phyloP scores from a whole-genome alignment of 805 yeast genomes.

The Wickerhamomyces rabaulensis region DNA sequence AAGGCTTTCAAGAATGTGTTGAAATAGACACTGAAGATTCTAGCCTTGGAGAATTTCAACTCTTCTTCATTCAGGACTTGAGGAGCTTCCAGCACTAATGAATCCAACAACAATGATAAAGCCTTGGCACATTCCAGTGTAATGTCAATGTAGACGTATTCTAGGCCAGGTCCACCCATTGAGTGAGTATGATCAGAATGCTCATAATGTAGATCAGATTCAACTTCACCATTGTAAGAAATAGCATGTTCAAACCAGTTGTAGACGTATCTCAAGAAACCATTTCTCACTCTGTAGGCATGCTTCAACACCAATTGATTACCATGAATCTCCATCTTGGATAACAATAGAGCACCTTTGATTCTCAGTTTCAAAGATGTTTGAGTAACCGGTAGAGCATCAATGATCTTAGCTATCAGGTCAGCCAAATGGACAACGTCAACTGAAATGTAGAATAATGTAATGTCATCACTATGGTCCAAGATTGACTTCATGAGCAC shows the following conservation, averaged over 20 bases:
- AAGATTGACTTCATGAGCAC: conserved; percentile 38
- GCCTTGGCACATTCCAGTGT: conserved; percentile 60
- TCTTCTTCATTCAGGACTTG: conserved; percentile 51
- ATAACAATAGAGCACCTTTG: conserved; percentile 36
- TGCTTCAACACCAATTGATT: conserved; percentile 34
- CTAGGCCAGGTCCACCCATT: conserved; percentile 31
- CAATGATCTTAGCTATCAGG: conserved; percentile 15
- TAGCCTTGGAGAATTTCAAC: conserved; percentile 46
- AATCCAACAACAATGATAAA: conserved; percentile 47
- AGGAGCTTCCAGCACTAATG: conserved; percentile 55
- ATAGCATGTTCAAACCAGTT: conserved; percentile 54
- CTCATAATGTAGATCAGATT: conserved; percentile 6
- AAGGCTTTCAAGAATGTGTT: conserved; percentile 47
- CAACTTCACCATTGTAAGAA: conserved; percentile 31
- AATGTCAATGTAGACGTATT: conserved; percentile 49
- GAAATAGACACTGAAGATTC: conserved; percentile 66
- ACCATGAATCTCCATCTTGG: conserved; percentile 31
- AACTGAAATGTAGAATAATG: conserved; percentile 29
- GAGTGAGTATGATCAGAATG: neutral
- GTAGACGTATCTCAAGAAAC: conserved; percentile 38
- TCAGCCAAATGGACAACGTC: conserved; percentile 25
- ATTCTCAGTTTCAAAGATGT: conserved; percentile 32
- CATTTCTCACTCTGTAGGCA: conserved; percentile 43
- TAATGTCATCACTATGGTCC: conserved; percentile 27
- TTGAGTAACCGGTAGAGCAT: conserved; percentile 8